Evolutionary conservation across 306 rosid species (phyloP).

Genomic region (Amphicarpaea edgeworthii): DNA sequence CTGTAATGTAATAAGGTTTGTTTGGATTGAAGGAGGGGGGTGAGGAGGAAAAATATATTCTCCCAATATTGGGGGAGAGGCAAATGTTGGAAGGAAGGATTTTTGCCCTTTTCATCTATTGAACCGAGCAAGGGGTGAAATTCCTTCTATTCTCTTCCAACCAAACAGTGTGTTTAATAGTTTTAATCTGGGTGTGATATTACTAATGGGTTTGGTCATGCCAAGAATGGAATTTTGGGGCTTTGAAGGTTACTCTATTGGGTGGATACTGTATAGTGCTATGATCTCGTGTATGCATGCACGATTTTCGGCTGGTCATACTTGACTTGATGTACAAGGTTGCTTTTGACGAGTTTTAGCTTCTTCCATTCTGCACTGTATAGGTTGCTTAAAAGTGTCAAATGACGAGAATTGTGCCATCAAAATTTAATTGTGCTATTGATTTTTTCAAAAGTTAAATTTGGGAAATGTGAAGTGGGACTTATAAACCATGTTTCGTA

Average conservation of each 20-base stretch:
- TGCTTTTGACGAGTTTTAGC: conserved; percentile 6
- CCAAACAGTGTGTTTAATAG: background rate
- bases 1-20: background rate
- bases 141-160: background rate
- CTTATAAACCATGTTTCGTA: background rate
- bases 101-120: background rate
- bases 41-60: background rate
- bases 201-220: background rate
- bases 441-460: background rate
- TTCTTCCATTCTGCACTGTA: conserved; percentile 9
- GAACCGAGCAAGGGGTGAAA: background rate
- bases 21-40: background rate
- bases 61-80: background rate
- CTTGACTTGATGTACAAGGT: background rate
- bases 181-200: background rate
- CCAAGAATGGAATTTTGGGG: background rate
- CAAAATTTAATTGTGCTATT: conserved; percentile 1
- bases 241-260: background rate
- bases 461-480: conserved; percentile 14
- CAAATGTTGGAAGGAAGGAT: conserved; percentile 5
- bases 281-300: background rate
- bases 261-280: conserved; percentile 4
- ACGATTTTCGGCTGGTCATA: background rate
- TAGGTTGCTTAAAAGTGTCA: background rate
- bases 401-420: conserved; percentile 2